phyloP scores from a whole-genome alignment of 306 rosid genomes.

The Castanopsis chinensis region DNA sequence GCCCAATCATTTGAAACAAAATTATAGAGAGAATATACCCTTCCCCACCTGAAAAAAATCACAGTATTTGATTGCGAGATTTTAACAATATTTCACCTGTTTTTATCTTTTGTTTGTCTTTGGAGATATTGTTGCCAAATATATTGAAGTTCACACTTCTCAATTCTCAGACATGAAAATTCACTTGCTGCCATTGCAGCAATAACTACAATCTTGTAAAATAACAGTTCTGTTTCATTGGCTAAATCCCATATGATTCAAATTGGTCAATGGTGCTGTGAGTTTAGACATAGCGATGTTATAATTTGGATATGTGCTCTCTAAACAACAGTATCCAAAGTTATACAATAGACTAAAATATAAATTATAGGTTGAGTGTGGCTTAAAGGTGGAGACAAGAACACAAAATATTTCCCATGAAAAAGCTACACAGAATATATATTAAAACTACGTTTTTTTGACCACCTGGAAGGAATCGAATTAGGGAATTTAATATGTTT shows the following conservation, averaged over 20 bases:
- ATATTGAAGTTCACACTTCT: background rate
- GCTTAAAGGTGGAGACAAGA: too few relatives aligned
- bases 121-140: background rate
- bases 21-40: slow-evolving; percentile 19
- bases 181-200: background rate
- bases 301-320: background rate
- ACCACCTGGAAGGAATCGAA: too few relatives aligned
- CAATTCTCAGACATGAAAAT: background rate
- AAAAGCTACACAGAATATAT: too few relatives aligned
- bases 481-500: too few relatives aligned
- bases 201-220: background rate
- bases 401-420: too few relatives aligned
- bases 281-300: background rate
- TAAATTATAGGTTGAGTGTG: too few relatives aligned
- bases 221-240: background rate
- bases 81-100: background rate
- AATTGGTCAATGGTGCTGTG: background rate
- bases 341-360: background rate
- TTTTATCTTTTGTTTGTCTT: background rate
- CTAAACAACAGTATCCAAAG: background rate
- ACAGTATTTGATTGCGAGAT: slow-evolving; percentile 4
- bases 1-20: slow-evolving; percentile 35
- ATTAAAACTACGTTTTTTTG: too few relatives aligned
- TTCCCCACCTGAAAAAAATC: slow-evolving; percentile 20
- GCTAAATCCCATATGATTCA: background rate